Base-by-base conservation (phyloP, 257 asterid species). In the Echites panduratus region DNA sequence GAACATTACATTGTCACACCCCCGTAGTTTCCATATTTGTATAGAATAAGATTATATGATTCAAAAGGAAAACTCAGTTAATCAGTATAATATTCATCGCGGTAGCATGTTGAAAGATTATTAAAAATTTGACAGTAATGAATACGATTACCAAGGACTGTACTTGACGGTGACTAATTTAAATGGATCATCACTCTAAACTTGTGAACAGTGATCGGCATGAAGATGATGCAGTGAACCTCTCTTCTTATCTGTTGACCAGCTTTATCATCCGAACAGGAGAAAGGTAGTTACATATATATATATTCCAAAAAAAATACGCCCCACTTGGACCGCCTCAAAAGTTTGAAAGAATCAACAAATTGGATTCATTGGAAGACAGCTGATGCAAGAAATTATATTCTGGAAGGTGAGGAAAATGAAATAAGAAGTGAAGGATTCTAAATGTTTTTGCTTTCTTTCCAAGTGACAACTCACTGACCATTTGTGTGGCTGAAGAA, bases 291-390 rank as follows among this genome's bases (percentile, higher is more conserved):
- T 64, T 41, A 44, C 2, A 44, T 41, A 44, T 44, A 44, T 44
- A 44, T 63, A 58, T 58, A 70, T 66, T 70, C 24, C 49, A 66
- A 50, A n/a, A n/a, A 66, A 58, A 79, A 79, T 73, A 77, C 75
- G 49, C 72, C 75, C 69, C 72, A 83, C 73, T 45, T 76, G 82
- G 87, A 78, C 84, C 86, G 77, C 77, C 78, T 35, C 64, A 50
- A 66, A 65, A 62, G 58, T 22, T 56, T 63, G 68, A 71, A 78
- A 50, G 41, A 79, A 68, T 62, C 75, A 78, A 78, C 58, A 75
- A 79, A 24, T 47, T 32, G 63, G 43, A 61, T 48, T 35, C 71
- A 49, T 22, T 70, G 75, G 75, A 45, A 41, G 49, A 49, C 75
- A 76, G 75, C 49, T 69, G 79, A 61, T 70, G 70, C 79, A 69